Percentiles rank a stretch among this genome's conserved stretches.
Conservation (phyloP, 2,329 filamentous ascomycete genomes). For the Fusarium nisikadoi region DNA sequence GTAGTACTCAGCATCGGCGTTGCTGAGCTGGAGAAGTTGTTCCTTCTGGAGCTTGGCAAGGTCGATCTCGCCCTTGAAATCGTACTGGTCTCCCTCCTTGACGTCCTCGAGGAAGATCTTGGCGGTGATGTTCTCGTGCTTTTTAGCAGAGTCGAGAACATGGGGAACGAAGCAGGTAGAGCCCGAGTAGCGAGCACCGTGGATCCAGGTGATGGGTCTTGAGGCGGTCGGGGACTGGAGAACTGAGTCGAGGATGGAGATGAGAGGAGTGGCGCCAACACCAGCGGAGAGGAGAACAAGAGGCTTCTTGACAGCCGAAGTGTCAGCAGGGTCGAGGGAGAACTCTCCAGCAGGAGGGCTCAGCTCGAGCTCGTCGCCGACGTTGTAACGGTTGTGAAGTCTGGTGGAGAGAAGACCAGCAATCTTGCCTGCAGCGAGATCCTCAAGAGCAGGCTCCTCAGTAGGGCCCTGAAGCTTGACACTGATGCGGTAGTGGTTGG, state of each 20-base stretch:
- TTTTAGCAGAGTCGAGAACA: constrained; percentile 57
- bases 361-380: constrained; percentile 64
- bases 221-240: constrained; percentile 44
- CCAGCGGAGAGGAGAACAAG: constrained; percentile 75
- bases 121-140: constrained; percentile 47
- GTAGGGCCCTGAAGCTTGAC: constrained; percentile 72
- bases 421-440: constrained; percentile 48
- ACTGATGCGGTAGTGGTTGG: constrained; percentile 75
- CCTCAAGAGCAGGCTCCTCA: constrained; percentile 44
- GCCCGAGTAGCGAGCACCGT: constrained; percentile 64
- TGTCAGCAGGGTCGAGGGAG: constrained; percentile 63
- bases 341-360: constrained; percentile 70
- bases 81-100: constrained; percentile 64
- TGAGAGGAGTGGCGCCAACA: constrained; percentile 74
- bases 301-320: constrained; percentile 58
- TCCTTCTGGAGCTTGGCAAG: constrained; percentile 65
- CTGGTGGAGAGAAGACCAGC: constrained; percentile 64
- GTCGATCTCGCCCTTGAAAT: constrained; percentile 67
- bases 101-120: constrained; percentile 69
- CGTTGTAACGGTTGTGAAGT: constrained; percentile 59
- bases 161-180: constrained; percentile 67
- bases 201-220: constrained; percentile 70
- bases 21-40: constrained; percentile 64
- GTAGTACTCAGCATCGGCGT: constrained; percentile 71
- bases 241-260: constrained; percentile 71